Evolutionary conservation across 2,329 filamentous ascomycete species (phyloP).

Genomic region (Fusarium sp.): DNA sequence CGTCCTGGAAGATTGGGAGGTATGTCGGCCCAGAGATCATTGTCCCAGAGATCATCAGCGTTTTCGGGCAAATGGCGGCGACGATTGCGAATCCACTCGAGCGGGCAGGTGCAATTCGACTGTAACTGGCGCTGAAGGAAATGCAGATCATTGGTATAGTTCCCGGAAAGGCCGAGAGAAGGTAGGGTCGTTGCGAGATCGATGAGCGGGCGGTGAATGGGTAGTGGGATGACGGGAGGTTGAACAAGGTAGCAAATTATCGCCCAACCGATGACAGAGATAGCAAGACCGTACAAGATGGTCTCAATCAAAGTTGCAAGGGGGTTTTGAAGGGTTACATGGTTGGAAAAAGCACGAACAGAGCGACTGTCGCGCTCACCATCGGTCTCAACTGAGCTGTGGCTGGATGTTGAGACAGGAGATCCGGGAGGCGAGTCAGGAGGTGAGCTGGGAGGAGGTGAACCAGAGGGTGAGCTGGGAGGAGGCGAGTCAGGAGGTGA

Average conservation of each 20-base stretch:
- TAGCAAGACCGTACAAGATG: background rate
- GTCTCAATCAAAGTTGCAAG: background rate
- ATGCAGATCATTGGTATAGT: background rate
- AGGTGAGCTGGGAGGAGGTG: no score
- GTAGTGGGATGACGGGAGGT: background rate
- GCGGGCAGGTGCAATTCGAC: background rate
- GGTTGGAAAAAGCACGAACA: no score
- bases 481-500: background rate
- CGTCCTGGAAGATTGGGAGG: background rate
- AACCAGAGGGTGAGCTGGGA: background rate
- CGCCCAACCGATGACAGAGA: background rate
- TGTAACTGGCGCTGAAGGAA: background rate
- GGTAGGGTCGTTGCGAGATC: background rate
- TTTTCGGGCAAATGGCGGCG: background rate
- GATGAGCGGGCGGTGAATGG: background rate
- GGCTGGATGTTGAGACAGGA: background rate
- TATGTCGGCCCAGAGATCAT: background rate
- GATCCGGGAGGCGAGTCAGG: background rate
- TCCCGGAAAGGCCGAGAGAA: background rate
- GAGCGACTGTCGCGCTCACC: background rate
- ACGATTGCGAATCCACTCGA: background rate
- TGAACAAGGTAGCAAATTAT: background rate
- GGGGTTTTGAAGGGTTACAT: no score
- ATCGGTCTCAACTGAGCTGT: background rate
- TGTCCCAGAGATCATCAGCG: background rate